Evolutionary conservation across 768 basidiomycete genomes (phyloP).

Genomic region (Podaxis sp.): DNA sequence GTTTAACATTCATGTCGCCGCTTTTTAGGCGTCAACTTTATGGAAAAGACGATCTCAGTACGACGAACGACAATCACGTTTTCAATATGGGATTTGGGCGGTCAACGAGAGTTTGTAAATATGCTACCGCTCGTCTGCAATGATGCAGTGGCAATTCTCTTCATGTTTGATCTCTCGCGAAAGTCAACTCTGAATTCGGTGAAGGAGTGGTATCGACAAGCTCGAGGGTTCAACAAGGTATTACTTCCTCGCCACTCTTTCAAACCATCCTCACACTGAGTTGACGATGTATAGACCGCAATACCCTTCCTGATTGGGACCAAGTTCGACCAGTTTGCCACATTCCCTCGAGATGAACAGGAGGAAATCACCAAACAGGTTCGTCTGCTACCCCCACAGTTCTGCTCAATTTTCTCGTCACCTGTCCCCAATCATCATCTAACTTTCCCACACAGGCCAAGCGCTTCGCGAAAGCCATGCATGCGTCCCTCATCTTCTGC

Average conservation of each 20-base stretch:
- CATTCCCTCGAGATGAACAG: slow-evolving; percentile 95
- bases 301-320: slow-evolving; percentile 99
- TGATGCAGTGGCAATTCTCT: slow-evolving; percentile 98
- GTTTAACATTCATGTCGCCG: not conserved
- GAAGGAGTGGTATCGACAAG: slow-evolving; percentile 99
- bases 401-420: slow-evolving; percentile 4
- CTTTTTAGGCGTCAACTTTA: slow-evolving; percentile 87
- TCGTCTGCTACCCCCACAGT: slow-evolving; percentile 15
- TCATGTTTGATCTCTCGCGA: slow-evolving; percentile 99
- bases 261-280: not conserved
- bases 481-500: slow-evolving; percentile 98
- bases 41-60: slow-evolving; percentile 99
- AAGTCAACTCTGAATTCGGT: slow-evolving; percentile 98
- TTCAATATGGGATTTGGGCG: slow-evolving; percentile 98
- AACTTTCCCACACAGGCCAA: slow-evolving; percentile 61
- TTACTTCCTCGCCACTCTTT: slow-evolving; percentile 8
- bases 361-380: slow-evolving; percentile 99
- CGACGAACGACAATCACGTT: slow-evolving; percentile 98
- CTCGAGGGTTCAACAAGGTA: slow-evolving; percentile 99
- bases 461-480: slow-evolving; percentile 98
- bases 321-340: slow-evolving; percentile 96
- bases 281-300: slow-evolving; percentile 64
- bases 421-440: not conserved
- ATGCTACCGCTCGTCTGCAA: slow-evolving; percentile 98
- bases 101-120: slow-evolving; percentile 97